Percentiles rank a stretch among this genome's conserved stretches.
Conservation (phyloP, 179 eudicot species). For the Dionaea muscipula region DNA sequence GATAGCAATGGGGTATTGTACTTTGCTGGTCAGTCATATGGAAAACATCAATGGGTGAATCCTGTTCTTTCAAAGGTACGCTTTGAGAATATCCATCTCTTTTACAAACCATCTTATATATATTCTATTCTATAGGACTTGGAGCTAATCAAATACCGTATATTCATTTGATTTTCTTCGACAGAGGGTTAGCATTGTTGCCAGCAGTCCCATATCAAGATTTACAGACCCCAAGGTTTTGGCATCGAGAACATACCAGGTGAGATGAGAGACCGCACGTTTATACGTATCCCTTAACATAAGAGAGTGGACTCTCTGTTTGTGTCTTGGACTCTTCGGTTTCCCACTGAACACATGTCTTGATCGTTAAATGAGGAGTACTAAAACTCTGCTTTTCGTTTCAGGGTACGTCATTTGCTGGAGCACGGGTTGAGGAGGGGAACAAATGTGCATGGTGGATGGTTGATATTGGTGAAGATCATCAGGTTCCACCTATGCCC, state of each 20-base stretch:
- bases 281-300: too few relatives aligned
- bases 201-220: conserved; percentile 85
- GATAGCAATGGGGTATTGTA: conserved; percentile 86
- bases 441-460: conserved; percentile 80
- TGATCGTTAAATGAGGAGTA: conserved; percentile 1
- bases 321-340: not conserved
- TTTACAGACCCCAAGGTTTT: conserved; percentile 89
- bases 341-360: not conserved
- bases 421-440: conserved; percentile 73
- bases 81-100: not conserved
- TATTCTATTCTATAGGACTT: too few relatives aligned
- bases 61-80: conserved; percentile 77
- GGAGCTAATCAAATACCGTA: not conserved
- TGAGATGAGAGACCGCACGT: too few relatives aligned
- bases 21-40: conserved; percentile 80
- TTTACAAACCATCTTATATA: not conserved
- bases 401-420: conserved; percentile 83
- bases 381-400: not conserved
- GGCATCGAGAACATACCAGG: conserved; percentile 89
- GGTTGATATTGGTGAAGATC: conserved; percentile 69
- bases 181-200: conserved; percentile 53
- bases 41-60: conserved; percentile 85
- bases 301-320: too few relatives aligned
- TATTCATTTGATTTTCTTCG: conserved; percentile 6
- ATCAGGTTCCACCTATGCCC: conserved; percentile 42